A percentile compares a stretch with the other conserved stretches of the same genome.
Evolutionary conservation across 2,329 filamentous ascomycete genomes (phyloP).

Genomic region (Hymenoscyphus repandus): DNA sequence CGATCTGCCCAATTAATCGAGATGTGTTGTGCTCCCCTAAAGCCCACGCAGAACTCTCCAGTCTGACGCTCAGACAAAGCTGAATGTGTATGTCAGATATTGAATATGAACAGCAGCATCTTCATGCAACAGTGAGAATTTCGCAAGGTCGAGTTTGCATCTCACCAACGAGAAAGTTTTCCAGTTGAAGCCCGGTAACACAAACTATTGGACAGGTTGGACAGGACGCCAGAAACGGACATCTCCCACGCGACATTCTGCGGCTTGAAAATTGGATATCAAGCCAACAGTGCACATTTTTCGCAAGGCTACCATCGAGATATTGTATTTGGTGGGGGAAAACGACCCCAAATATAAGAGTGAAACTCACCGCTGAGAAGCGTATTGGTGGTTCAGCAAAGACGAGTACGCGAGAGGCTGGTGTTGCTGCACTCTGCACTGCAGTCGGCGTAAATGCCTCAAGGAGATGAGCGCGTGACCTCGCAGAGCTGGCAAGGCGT

Average conservation of each 20-base stretch:
- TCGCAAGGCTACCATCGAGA: neutral
- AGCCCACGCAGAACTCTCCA: no score
- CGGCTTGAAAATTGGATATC: neutral
- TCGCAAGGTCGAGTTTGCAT: neutral
- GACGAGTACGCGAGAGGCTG: neutral
- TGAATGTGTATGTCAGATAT: no score
- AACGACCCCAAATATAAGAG: neutral
- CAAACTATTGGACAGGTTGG: neutral
- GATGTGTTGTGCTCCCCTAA: no score
- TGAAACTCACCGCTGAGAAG: slow-evolving; percentile 5
- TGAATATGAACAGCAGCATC: neutral
- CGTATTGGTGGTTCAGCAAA: neutral
- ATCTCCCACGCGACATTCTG: slow-evolving; percentile 4
- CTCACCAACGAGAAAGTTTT: neutral
- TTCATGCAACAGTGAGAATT: neutral
- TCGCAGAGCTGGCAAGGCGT: neutral
- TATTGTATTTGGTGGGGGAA: neutral
- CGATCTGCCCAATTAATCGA: no score
- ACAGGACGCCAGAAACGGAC: neutral
- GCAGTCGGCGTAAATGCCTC: slow-evolving; percentile 17
- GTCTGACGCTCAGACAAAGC: no score
- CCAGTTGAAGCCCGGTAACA: neutral
- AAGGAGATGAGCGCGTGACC: slow-evolving; percentile 7
- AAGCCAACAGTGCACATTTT: neutral
- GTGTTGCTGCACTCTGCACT: neutral